phyloP scores from a whole-genome alignment of 2,329 filamentous ascomycete species.

The Pseudopithomyces chartarum region DNA sequence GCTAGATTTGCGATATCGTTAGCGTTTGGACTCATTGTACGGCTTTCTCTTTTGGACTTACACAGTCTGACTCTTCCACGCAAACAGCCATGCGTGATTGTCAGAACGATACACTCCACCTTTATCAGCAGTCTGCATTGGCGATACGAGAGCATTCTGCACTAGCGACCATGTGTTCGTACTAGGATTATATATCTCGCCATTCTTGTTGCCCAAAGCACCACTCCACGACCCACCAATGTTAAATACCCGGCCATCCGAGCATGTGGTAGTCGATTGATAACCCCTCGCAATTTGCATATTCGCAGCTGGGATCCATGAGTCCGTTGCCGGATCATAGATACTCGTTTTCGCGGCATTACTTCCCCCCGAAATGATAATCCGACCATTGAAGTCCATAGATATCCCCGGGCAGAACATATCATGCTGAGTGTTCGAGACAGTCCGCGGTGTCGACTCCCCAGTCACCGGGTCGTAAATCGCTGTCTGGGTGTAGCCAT shows the following conservation, averaged over 20 bases:
- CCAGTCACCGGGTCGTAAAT: conserved; percentile 6
- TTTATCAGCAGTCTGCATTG: conserved; percentile 57
- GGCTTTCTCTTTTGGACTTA: neutral
- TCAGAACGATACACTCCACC: conserved; percentile 54
- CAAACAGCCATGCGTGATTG: conserved; percentile 62
- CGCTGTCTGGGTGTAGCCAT: conserved; percentile 8
- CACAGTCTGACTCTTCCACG: conserved; percentile 53
- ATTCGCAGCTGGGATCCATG: conserved; percentile 54
- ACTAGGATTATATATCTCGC: conserved; percentile 53
- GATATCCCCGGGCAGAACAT: conserved; percentile 64
- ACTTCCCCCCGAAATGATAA: conserved; percentile 61
- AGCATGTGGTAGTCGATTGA: conserved; percentile 56
- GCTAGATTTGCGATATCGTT: neutral
- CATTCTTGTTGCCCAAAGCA: conserved; percentile 55
- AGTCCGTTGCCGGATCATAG: conserved; percentile 47
- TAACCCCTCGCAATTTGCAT: conserved; percentile 66
- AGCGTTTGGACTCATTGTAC: neutral
- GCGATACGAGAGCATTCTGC: conserved; percentile 49
- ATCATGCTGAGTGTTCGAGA: conserved; percentile 54
- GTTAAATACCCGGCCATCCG: conserved; percentile 61
- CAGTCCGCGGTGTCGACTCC: conserved; percentile 11
- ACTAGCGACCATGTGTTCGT: conserved; percentile 55
- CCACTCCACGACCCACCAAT: conserved; percentile 65
- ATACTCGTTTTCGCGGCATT: conserved; percentile 54
- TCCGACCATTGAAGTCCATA: conserved; percentile 53